Percentiles rank a stretch among this genome's conserved stretches.
Evolutionary conservation across 2,329 filamentous ascomycete species (phyloP).

Genomic region (Coniochaeta prunicola): DNA sequence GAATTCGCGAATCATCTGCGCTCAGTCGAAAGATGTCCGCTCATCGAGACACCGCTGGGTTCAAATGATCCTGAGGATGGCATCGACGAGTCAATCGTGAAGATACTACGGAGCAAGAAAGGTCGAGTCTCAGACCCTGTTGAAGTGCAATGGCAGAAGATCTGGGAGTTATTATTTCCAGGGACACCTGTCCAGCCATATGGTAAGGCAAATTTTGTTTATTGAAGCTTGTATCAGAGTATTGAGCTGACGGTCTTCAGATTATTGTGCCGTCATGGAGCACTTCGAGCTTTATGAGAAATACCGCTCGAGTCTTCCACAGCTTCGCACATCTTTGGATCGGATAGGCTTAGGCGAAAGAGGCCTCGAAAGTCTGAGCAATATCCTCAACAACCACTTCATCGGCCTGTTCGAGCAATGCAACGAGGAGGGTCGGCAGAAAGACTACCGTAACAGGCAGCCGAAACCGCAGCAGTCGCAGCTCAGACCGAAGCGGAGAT

Average conservation of each 20-base stretch:
- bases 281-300: constrained; percentile 6
- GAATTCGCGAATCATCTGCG: constrained; percentile 2
- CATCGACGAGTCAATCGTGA: constrained; percentile 3
- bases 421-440: constrained; percentile 6
- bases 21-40: not conserved
- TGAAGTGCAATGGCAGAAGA: constrained; percentile 8
- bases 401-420: constrained; percentile 7
- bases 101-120: constrained; percentile 5
- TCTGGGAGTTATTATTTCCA: constrained; percentile 7
- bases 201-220: not conserved
- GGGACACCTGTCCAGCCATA: constrained; percentile 4
- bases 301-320: not conserved
- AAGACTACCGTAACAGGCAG: constrained; percentile 6
- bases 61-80: constrained; percentile 4
- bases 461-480: not conserved
- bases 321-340: not conserved
- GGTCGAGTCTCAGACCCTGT: constrained; percentile 4
- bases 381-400: constrained; percentile 7
- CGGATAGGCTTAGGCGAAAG: not conserved
- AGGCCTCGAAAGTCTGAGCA: constrained; percentile 4
- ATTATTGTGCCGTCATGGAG: constrained; percentile 7
- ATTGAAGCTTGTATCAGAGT: not conserved
- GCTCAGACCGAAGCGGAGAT: not conserved
- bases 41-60: not conserved
- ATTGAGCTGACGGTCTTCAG: not conserved